These are phyloP conservation scores for Adansonia rubrostipa DNA, from an alignment of 441 rosid species.

Conservation along the genomic window DNA sequence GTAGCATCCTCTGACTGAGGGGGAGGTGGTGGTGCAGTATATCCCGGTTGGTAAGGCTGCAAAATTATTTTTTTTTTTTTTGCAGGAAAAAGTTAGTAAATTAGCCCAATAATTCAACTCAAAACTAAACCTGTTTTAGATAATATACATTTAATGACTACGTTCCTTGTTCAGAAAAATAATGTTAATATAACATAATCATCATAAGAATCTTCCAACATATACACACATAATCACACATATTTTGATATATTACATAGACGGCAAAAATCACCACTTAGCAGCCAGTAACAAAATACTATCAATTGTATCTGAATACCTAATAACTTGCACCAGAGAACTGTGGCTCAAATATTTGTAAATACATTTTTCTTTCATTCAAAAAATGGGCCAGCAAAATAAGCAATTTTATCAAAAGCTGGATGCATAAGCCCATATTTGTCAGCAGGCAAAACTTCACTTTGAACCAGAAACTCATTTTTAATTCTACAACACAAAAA, in stretches of 20 bases:
- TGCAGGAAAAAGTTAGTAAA: constrained; percentile 26
- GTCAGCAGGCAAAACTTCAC: constrained; percentile 2
- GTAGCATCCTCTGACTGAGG: constrained; percentile 53
- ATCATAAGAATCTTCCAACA: not conserved
- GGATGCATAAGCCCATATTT: constrained; percentile 3
- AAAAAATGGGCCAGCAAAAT: not conserved
- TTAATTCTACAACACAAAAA: not conserved
- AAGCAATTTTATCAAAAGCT: constrained; percentile 2
- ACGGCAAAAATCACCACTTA: not conserved
- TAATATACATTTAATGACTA: not conserved
- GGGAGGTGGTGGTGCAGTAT: constrained; percentile 65
- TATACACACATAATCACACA: not conserved
- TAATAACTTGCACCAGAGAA: not conserved
- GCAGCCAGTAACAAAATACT: not conserved
- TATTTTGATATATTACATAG: not conserved
- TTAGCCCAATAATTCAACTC: constrained; percentile 2
- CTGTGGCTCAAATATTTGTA: not conserved
- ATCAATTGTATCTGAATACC: constrained; percentile 1
- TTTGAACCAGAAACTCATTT: not conserved
- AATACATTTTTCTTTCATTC: not conserved
- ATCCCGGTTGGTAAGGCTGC: constrained; percentile 73
- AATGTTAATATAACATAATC: not conserved
- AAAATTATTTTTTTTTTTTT: constrained; percentile 19
- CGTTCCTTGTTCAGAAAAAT: not conserved
- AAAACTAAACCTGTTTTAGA: not conserved